phyloP scores from a whole-genome alignment of 345 rosid genomes.

The Punica granatum region DNA sequence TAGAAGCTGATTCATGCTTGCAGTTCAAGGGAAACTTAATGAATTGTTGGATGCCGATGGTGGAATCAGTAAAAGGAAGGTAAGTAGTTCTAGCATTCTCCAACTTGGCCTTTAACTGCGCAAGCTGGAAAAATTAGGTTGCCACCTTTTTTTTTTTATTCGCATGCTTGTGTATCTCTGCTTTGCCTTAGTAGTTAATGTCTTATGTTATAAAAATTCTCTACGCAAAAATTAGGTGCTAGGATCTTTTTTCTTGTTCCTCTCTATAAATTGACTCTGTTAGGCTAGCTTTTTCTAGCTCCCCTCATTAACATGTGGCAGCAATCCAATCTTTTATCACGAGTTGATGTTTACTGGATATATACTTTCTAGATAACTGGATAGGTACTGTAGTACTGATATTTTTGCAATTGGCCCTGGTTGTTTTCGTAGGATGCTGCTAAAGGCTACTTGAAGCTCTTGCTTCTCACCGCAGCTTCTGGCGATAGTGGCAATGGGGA shows the following conservation, averaged over 20 bases:
- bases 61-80: constrained; percentile 88
- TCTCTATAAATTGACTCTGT: not conserved
- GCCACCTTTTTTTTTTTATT: not conserved
- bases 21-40: constrained; percentile 95
- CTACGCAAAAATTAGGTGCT: not conserved
- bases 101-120: not conserved
- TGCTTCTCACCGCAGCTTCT: constrained; percentile 94
- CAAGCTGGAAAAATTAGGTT: not conserved
- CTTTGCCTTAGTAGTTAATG: not conserved
- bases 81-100: constrained; percentile 13
- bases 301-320: not conserved
- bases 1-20: constrained; percentile 10
- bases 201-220: not conserved
- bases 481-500: constrained; percentile 75
- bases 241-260: not conserved
- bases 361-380: too few species aligned
- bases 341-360: not conserved
- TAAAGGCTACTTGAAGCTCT: constrained; percentile 88
- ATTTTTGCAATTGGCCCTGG: constrained; percentile 18
- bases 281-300: not conserved
- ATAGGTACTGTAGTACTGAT: constrained; percentile 15
- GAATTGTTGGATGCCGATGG: constrained; percentile 91
- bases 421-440: constrained; percentile 67
- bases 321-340: not conserved
- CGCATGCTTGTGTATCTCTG: not conserved